phyloP scores from a whole-genome alignment of 768 basidiomycete genomes.

The Agaricus blazei region DNA sequence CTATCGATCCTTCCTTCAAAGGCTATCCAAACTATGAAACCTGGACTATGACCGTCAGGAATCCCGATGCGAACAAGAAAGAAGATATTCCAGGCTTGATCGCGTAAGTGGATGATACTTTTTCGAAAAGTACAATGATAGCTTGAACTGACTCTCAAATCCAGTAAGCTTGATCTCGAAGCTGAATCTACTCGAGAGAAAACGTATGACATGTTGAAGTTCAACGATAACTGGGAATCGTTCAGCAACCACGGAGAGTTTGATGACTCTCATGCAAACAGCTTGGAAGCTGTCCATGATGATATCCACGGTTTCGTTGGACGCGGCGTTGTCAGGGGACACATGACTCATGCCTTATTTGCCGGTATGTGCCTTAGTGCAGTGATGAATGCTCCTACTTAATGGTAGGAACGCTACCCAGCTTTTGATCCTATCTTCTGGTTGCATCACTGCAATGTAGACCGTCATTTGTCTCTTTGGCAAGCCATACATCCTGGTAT shows the following conservation, averaged over 20 bases:
- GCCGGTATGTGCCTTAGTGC: constrained; percentile 25
- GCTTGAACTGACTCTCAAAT: not conserved
- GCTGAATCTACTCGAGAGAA: constrained; percentile 23
- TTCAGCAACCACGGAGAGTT: constrained; percentile 43
- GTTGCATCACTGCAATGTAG: constrained; percentile 50
- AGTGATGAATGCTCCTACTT: not conserved
- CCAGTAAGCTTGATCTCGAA: constrained; percentile 18
- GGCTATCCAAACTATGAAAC: constrained; percentile 13
- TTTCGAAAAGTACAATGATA: constrained; percentile 10
- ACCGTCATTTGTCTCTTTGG: constrained; percentile 48
- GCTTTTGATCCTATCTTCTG: constrained; percentile 52
- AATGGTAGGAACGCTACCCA: constrained; percentile 9
- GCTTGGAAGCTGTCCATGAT: constrained; percentile 48
- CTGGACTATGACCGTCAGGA: constrained; percentile 26
- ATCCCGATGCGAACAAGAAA: constrained; percentile 19
- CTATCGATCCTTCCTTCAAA: constrained; percentile 22
- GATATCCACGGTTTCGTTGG: constrained; percentile 39
- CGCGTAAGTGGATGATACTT: constrained; percentile 13
- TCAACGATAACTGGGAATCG: constrained; percentile 32
- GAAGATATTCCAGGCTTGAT: constrained; percentile 22
- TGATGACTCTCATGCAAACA: constrained; percentile 35
- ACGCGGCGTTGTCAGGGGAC: constrained; percentile 25
- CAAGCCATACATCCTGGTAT: constrained; percentile 36
- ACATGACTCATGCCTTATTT: constrained; percentile 35
- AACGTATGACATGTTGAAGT: constrained; percentile 33